These are phyloP conservation scores for Plantago elongata DNA, from an alignment of 257 asterid genomes.

Conservation along the genomic window DNA sequence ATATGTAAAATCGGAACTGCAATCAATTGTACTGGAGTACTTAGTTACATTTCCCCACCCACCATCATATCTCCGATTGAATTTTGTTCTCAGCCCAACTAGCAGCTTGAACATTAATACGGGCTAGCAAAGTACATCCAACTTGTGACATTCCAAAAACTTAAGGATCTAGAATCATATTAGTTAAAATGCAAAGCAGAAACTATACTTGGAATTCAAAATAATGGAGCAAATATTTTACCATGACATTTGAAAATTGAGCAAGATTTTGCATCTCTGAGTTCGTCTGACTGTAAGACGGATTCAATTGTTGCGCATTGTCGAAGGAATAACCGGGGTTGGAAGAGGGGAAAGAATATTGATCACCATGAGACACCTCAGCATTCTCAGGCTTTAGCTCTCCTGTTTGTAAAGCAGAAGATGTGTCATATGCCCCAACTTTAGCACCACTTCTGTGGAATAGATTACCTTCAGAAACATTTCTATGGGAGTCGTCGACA, in stretches of 20 bases:
- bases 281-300: slow-evolving; percentile 30
- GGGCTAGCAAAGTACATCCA: neutral
- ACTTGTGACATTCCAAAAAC: neutral
- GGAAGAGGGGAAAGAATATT: slow-evolving; percentile 61
- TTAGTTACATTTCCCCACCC: neutral
- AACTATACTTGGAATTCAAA: too few relatives aligned
- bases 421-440: slow-evolving; percentile 50
- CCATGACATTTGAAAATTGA: slow-evolving; percentile 43
- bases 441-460: slow-evolving; percentile 54
- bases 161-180: too few relatives aligned
- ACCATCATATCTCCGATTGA: neutral
- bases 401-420: slow-evolving; percentile 63
- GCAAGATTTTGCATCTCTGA: slow-evolving; percentile 46
- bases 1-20: neutral
- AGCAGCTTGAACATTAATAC: neutral
- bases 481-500: slow-evolving; percentile 61
- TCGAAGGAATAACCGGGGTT: slow-evolving; percentile 46
- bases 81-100: neutral
- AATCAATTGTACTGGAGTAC: neutral
- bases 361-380: slow-evolving; percentile 59
- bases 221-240: slow-evolving; percentile 20
- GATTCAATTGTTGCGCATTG: slow-evolving; percentile 35
- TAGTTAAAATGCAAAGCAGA: too few relatives aligned
- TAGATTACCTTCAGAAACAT: slow-evolving; percentile 62
- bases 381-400: slow-evolving; percentile 60